A percentile compares a stretch with the other conserved stretches of the same genome.
Evolutionary conservation across 805 yeast species (phyloP).

Genomic region (Cyberlindnera mississippiensis): DNA sequence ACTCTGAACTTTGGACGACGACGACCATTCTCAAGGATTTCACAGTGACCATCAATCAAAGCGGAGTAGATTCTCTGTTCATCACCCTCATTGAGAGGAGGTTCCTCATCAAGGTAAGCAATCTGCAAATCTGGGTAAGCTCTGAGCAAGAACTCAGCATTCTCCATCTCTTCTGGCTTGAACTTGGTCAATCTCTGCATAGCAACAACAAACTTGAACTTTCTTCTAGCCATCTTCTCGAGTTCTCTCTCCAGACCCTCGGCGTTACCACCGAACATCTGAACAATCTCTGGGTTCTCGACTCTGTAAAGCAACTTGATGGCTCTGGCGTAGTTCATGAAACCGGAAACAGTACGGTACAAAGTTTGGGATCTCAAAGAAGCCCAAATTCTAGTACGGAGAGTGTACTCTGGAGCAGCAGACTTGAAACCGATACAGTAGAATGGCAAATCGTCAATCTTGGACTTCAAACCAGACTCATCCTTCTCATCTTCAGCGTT

Average conservation of each 20-base stretch:
- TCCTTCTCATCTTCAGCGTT: conserved; percentile 44
- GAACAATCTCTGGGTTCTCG: conserved; percentile 92
- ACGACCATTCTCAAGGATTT: conserved; percentile 65
- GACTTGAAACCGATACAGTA: conserved; percentile 96
- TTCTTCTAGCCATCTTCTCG: conserved; percentile 83
- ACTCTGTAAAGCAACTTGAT: conserved; percentile 90
- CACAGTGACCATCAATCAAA: conserved; percentile 78
- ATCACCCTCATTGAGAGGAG: conserved; percentile 66
- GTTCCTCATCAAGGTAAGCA: conserved; percentile 93
- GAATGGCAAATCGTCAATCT: conserved; percentile 89
- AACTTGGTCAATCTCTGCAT: conserved; percentile 81
- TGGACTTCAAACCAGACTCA: conserved; percentile 70
- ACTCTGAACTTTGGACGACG: conserved; percentile 75
- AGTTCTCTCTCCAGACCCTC: conserved; percentile 94
- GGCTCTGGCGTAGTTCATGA: conserved; percentile 97
- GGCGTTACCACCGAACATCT: conserved; percentile 98
- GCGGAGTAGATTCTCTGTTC: conserved; percentile 72
- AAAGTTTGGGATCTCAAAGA: conserved; percentile 94
- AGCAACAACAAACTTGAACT: conserved; percentile 75
- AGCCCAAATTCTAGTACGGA: conserved; percentile 98
- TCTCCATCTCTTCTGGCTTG: conserved; percentile 69
- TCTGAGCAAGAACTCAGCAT: conserved; percentile 74
- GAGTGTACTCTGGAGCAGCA: conserved; percentile 94
- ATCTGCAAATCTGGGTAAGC: conserved; percentile 85
- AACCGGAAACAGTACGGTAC: conserved; percentile 96